Percentiles rank a stretch among this genome's conserved stretches.
phyloP scores from a whole-genome alignment of 2,329 filamentous ascomycete genomes.

The Phaeosphaeriaceae sp. region DNA sequence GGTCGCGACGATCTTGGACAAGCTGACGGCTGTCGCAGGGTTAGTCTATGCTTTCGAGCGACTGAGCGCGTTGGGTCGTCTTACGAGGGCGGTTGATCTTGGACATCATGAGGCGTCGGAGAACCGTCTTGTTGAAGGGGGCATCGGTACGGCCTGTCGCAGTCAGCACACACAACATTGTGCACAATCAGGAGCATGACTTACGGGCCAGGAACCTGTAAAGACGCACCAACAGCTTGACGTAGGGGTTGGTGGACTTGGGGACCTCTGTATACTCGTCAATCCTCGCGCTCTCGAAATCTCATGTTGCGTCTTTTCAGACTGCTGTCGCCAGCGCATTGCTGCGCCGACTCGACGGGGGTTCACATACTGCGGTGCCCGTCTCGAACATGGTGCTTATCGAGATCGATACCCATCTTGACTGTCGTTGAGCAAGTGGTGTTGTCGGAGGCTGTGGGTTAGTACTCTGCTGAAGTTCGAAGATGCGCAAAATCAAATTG shows the following conservation, averaged over 20 bases:
- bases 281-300: conserved; percentile 41
- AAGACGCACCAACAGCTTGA: conserved; percentile 97
- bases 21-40: conserved; percentile 69
- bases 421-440: conserved; percentile 42
- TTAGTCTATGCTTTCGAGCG: conserved; percentile 21
- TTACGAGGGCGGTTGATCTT: conserved; percentile 82
- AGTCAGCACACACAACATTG: conserved; percentile 33
- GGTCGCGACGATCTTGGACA: conserved; percentile 81
- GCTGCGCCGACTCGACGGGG: conserved; percentile 50
- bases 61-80: conserved; percentile 11
- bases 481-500: conserved; percentile 24
- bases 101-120: conserved; percentile 97
- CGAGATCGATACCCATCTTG: conserved; percentile 53
- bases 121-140: conserved; percentile 98
- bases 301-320: conserved; percentile 49
- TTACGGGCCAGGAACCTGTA: conserved; percentile 96
- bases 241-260: conserved; percentile 98
- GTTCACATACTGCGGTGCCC: conserved; percentile 69
- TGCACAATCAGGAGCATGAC: conserved; percentile 48
- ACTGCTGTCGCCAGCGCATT: conserved; percentile 49
- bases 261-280: conserved; percentile 49
- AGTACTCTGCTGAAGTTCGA: conserved; percentile 26
- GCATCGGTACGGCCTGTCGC: conserved; percentile 87
- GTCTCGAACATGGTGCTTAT: conserved; percentile 69
- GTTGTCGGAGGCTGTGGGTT: conserved; percentile 38